Conservation (phyloP, 148 eudicot species). For the Salicornia ramosissima region DNA sequence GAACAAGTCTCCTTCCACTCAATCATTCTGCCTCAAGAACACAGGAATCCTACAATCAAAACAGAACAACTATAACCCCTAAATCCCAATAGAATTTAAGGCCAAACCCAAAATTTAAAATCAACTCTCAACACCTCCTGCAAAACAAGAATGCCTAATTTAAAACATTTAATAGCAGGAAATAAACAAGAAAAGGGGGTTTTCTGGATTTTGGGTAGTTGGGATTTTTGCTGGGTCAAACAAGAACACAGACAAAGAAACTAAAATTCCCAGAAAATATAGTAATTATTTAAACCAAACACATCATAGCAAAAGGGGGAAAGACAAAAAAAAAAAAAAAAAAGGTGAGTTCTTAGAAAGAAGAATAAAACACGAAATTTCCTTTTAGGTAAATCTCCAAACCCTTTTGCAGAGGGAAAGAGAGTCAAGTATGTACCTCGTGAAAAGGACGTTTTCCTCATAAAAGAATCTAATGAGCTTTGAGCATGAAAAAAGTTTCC, state of each 20-base stretch:
- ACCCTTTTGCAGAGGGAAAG: constrained; percentile 17
- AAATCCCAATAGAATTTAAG: not conserved
- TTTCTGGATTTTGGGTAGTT: constrained; percentile 17
- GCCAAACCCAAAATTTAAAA: constrained; percentile 24
- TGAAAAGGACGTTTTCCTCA: constrained; percentile 34
- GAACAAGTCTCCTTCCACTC: constrained; percentile 8
- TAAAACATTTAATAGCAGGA: not conserved
- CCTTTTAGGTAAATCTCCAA: constrained; percentile 25
- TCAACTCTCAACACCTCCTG: constrained; percentile 20
- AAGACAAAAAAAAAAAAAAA: not conserved
- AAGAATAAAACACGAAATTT: constrained; percentile 26
- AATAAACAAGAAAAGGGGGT: not conserved
- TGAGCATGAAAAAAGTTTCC: constrained; percentile 13
- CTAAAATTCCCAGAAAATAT: not conserved
- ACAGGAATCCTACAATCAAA: not conserved
- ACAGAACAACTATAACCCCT: constrained; percentile 12
- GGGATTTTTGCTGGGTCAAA: constrained; percentile 27
- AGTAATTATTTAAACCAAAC: not conserved
- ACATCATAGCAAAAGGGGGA: not conserved
- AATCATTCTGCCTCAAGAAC: constrained; percentile 6
- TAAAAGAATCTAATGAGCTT: constrained; percentile 27
- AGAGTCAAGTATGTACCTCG: constrained; percentile 30
- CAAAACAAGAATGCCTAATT: not conserved
- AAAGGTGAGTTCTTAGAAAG: constrained; percentile 19
- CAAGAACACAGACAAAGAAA: constrained; percentile 16